Conservation (phyloP, 2,329 filamentous ascomycete genomes). For the Penicillium sp. region DNA sequence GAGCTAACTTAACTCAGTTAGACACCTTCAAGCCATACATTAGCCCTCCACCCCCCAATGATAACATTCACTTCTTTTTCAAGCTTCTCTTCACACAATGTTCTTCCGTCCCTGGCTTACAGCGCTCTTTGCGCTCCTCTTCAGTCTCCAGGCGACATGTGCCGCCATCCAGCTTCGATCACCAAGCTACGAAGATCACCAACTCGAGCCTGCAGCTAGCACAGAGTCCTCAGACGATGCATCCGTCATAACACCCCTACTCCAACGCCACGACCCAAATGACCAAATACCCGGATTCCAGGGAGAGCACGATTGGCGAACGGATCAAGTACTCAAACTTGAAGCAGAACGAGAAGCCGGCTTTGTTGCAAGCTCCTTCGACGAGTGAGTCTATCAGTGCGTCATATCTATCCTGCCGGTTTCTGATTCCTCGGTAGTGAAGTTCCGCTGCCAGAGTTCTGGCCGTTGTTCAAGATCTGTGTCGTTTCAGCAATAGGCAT, state of each 20-base stretch:
- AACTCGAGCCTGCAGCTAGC: not conserved
- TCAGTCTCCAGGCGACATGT: not conserved
- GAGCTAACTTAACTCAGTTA: not conserved
- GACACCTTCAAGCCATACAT: not conserved
- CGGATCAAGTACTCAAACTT: not conserved
- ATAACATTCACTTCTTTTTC: not conserved
- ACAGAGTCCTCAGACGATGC: not conserved
- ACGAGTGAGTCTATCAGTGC: not conserved
- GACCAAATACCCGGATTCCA: not conserved
- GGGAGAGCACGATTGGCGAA: not conserved
- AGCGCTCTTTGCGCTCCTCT: not conserved
- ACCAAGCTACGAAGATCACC: not conserved
- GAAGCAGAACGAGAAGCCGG: slow-evolving; percentile 6
- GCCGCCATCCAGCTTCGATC: not conserved
- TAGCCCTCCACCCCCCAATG: not conserved
- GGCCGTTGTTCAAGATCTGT: slow-evolving; percentile 1
- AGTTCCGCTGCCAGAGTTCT: not conserved
- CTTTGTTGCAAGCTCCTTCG: not conserved
- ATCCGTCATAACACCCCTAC: not conserved
- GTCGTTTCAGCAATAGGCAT: slow-evolving; percentile 5
- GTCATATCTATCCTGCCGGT: not conserved
- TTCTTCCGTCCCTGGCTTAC: not conserved
- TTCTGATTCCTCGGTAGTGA: not conserved
- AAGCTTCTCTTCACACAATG: not conserved
- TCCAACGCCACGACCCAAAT: not conserved